Evolutionary conservation across 257 asterid genomes (phyloP).

Genomic region (Coffea canephora): DNA sequence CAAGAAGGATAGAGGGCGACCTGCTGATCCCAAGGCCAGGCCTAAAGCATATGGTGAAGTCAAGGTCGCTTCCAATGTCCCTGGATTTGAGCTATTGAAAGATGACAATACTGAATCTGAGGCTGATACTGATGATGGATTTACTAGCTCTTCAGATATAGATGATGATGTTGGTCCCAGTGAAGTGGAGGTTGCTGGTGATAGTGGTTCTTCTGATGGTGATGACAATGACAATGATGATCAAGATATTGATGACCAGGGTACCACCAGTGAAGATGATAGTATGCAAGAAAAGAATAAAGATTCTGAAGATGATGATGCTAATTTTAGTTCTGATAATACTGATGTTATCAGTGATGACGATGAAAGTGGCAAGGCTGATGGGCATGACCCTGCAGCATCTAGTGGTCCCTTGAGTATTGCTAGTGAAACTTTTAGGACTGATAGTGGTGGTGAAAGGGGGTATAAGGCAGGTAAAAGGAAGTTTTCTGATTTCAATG

Average conservation of each 20-base stretch:
- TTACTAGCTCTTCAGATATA: conserved; percentile 30
- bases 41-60: conserved; percentile 94
- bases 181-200: conserved; percentile 38
- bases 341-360: conserved; percentile 27
- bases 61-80: conserved; percentile 57
- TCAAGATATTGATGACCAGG: conserved; percentile 32
- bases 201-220: conserved; percentile 32
- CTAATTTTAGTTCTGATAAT: conserved; percentile 24
- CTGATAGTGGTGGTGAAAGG: conserved; percentile 25
- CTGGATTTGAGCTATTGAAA: conserved; percentile 79
- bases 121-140: conserved; percentile 36
- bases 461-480: conserved; percentile 49
- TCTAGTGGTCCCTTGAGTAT: conserved; percentile 16
- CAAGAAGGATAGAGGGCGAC: conserved; percentile 95
- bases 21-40: conserved; percentile 60
- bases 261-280: conserved; percentile 22
- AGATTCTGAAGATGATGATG: conserved; percentile 37
- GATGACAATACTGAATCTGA: conserved; percentile 45
- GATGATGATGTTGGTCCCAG: conserved; percentile 30
- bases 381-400: conserved; percentile 34
- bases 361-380: conserved; percentile 30
- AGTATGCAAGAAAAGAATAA: conserved; percentile 33
- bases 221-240: conserved; percentile 38
- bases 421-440: conserved; percentile 7
- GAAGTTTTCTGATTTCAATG: conserved; percentile 68